A percentile compares a stretch with the other conserved stretches of the same genome.
Conservation (phyloP, 139 green algal genomes). For the Closterium sp. region DNA sequence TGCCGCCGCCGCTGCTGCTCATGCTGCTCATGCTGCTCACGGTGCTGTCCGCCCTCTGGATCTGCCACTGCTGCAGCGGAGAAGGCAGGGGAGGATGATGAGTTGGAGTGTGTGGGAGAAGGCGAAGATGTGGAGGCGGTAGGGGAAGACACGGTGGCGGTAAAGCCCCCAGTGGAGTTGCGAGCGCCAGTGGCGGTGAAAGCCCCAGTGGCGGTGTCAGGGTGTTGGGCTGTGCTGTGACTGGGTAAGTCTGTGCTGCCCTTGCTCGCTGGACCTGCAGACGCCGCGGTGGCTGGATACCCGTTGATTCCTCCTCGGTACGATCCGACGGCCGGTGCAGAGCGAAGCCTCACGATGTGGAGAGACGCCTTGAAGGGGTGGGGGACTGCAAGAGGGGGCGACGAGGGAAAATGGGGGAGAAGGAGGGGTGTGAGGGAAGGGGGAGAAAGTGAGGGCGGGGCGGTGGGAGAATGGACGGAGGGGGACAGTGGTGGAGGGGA, state of each 20-base stretch:
- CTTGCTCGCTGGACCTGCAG: neutral
- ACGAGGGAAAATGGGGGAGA: neutral
- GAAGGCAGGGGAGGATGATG: neutral
- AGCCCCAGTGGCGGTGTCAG: neutral
- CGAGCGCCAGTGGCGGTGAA: neutral
- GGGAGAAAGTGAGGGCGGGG: neutral
- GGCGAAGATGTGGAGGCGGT: neutral
- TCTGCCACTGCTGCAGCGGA: neutral
- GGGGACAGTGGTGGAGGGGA: no score
- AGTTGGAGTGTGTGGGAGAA: neutral
- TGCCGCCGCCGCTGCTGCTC: neutral
- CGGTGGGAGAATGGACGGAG: neutral
- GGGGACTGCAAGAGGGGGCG: neutral
- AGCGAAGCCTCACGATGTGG: neutral
- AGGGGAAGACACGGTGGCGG: neutral
- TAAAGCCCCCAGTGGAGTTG: neutral
- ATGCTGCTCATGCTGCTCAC: no score
- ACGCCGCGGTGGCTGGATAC: neutral
- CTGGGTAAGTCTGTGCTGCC: neutral
- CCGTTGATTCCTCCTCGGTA: neutral
- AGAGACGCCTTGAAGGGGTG: neutral
- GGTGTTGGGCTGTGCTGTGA: neutral
- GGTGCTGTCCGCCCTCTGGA: neutral
- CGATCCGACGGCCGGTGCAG: neutral
- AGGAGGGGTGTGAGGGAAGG: neutral